phyloP scores from a whole-genome alignment of 768 basidiomycete species.

The Auricularia sp. region DNA sequence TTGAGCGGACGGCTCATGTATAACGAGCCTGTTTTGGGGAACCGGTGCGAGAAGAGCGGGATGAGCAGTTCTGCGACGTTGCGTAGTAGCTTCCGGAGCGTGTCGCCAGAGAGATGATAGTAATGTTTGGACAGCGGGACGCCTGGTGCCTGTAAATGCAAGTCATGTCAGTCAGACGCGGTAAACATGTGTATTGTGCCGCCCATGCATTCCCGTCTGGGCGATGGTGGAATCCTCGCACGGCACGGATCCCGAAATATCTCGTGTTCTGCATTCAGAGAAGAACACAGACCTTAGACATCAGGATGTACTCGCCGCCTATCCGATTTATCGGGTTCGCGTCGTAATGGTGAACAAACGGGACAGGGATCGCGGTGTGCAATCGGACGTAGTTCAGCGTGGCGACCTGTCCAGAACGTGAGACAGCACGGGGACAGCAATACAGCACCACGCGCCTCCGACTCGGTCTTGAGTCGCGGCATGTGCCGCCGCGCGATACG shows the following conservation, averaged over 20 bases:
- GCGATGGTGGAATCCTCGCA: not conserved
- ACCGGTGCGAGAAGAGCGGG: constrained; percentile 69
- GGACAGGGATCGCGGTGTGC: constrained; percentile 62
- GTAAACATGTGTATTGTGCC: not conserved
- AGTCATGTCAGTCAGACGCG: not conserved
- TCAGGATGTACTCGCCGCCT: constrained; percentile 77
- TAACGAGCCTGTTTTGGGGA: constrained; percentile 65
- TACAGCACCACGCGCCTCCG: constrained; percentile 34
- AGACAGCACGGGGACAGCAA: not conserved
- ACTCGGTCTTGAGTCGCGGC: constrained; percentile 79
- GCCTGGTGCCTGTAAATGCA: constrained; percentile 49
- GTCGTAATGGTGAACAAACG: constrained; percentile 66
- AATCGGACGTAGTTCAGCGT: constrained; percentile 73
- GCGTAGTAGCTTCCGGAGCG: constrained; percentile 53
- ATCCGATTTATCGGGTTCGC: constrained; percentile 77
- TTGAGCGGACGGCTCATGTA: constrained; percentile 7
- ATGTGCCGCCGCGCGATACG: constrained; percentile 69
- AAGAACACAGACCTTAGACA: constrained; percentile 59
- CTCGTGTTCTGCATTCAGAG: not conserved
- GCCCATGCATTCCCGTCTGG: too few species aligned
- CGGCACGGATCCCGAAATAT: not conserved
- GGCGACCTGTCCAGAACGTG: constrained; percentile 36
- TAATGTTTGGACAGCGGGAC: constrained; percentile 63
- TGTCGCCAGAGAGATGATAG: constrained; percentile 55
- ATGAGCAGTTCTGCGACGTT: constrained; percentile 61